A percentile compares a stretch with the other conserved stretches of the same genome.
Evolutionary conservation across 2,329 filamentous ascomycete species (phyloP).

Genomic region (Trichoderma sp.): DNA sequence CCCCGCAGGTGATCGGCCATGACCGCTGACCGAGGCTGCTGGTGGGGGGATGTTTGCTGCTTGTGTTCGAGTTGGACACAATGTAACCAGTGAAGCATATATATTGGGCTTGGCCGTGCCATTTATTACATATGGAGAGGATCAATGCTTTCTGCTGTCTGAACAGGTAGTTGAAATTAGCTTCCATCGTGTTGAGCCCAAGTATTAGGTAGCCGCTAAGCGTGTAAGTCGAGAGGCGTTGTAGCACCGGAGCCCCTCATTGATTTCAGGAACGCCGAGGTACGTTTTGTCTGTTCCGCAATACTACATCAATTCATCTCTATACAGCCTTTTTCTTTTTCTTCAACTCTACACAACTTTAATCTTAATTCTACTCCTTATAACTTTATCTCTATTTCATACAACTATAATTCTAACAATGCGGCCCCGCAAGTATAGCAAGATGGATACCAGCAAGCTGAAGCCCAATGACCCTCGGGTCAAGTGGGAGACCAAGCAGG

Average conservation of each 20-base stretch:
- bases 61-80: neutral
- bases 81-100: neutral
- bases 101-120: neutral
- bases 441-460: constrained; percentile 63
- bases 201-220: neutral
- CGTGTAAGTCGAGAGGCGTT: neutral
- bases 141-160: neutral
- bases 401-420: neutral
- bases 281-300: neutral
- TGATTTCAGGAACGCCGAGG: neutral
- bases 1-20: neutral
- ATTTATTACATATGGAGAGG: neutral
- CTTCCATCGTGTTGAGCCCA: neutral
- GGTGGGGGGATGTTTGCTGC: neutral
- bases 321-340: neutral
- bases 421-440: neutral
- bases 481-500: constrained; percentile 59
- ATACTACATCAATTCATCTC: neutral
- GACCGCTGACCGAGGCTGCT: constrained; percentile 4
- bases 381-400: neutral
- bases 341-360: neutral
- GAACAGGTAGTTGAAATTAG: neutral
- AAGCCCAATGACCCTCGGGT: constrained; percentile 66
- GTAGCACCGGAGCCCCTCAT: neutral
- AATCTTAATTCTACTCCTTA: neutral